Evolutionary conservation across 345 rosid genomes (phyloP).

Genomic region (Hypericum perforatum): DNA sequence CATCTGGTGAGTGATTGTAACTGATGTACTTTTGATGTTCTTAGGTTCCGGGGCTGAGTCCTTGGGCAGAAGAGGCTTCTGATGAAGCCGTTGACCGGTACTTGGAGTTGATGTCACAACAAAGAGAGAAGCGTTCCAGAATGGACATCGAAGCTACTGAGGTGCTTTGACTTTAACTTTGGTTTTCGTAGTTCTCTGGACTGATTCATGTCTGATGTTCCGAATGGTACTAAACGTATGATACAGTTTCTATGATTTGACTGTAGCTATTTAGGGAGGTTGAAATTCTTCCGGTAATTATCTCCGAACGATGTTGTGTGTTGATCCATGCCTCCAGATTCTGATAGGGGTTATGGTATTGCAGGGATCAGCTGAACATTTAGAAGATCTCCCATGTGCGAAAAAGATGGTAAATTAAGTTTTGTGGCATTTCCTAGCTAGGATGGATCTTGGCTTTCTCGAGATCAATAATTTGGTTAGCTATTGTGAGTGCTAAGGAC

Average conservation of each 20-base stretch:
- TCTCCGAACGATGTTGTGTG: too few relatives aligned
- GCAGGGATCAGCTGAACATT: slow-evolving; percentile 38
- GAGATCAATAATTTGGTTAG: too few relatives aligned
- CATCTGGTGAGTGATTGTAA: too few relatives aligned
- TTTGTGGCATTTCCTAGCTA: neutral
- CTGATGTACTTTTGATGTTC: neutral
- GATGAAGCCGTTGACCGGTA: slow-evolving; percentile 17
- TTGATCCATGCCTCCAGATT: neutral
- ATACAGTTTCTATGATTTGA: too few relatives aligned
- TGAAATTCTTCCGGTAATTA: too few relatives aligned
- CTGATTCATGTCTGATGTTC: neutral
- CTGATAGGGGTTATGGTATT: slow-evolving; percentile 10
- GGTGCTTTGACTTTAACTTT: slow-evolving; percentile 28
- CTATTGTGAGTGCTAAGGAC: neutral
- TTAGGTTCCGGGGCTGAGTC: slow-evolving; percentile 75
- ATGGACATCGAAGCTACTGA: slow-evolving; percentile 44
- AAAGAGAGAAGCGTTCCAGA: slow-evolving; percentile 68
- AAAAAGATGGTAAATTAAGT: slow-evolving; percentile 51
- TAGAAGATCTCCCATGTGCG: slow-evolving; percentile 31
- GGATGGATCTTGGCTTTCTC: neutral
- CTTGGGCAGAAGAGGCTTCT: slow-evolving; percentile 56
- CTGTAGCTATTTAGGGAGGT: too few relatives aligned
- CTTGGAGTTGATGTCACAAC: slow-evolving; percentile 30
- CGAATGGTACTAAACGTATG: too few relatives aligned
- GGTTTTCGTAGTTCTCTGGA: neutral